Conservation (phyloP, 345 rosid species). For the Iberis pinnata region DNA sequence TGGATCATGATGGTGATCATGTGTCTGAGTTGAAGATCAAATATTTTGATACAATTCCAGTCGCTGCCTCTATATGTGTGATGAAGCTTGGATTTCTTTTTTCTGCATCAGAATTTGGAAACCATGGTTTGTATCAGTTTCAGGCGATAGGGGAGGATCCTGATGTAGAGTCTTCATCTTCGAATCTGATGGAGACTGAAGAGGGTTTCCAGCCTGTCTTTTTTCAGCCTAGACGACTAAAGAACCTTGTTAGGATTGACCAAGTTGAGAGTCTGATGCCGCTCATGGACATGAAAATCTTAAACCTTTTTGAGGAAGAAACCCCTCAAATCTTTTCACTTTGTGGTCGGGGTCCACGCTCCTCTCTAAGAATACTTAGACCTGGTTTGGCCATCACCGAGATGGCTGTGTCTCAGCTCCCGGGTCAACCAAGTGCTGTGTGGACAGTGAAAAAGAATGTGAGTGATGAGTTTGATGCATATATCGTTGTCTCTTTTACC, state of each 20-base stretch:
- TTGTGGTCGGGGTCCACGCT: conserved; percentile 96
- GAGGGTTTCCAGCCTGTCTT: conserved; percentile 95
- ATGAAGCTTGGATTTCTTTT: conserved; percentile 83
- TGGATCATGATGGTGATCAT: conserved; percentile 65
- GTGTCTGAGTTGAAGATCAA: conserved; percentile 83
- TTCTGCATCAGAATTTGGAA: conserved; percentile 93
- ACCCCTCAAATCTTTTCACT: conserved; percentile 87
- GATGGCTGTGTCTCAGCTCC: conserved; percentile 99
- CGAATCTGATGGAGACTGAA: conserved; percentile 87
- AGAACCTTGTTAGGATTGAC: conserved; percentile 91
- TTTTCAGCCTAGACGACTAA: conserved; percentile 86
- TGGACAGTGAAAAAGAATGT: conserved; percentile 96
- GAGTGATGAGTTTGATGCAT: conserved; percentile 92
- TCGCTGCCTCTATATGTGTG: conserved; percentile 76
- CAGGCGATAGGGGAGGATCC: conserved; percentile 86
- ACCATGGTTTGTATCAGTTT: conserved; percentile 92
- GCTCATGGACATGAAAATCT: conserved; percentile 89
- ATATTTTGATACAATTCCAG: conserved; percentile 93
- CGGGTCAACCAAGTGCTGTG: conserved; percentile 97
- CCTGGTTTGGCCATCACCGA: conserved; percentile 94
- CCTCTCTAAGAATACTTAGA: conserved; percentile 80
- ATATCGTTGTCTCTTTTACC: conserved; percentile 90
- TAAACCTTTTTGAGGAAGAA: conserved; percentile 93
- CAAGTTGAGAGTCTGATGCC: conserved; percentile 98
- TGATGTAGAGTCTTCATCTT: conserved; percentile 87